A percentile compares a stretch with the other conserved stretches of the same genome.
These are phyloP conservation scores for Nakaseomyces delphensis DNA, from an alignment of 1,139 yeast genomes.

Conservation along the genomic window DNA sequence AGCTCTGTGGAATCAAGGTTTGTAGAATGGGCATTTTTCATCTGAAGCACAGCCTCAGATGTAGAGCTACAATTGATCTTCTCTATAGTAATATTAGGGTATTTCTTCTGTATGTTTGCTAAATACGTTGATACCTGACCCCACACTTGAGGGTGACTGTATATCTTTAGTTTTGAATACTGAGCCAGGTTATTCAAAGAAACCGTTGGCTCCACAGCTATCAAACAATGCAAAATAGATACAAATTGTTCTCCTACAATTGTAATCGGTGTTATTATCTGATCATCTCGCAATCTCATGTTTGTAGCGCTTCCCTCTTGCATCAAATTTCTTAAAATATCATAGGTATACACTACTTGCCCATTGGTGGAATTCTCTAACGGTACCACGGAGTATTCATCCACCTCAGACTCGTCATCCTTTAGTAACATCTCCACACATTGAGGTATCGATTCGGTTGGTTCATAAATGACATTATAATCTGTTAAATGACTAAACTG, in stretches of 20 bases:
- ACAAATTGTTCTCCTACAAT: constrained; percentile 78
- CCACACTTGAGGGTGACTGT: constrained; percentile 98
- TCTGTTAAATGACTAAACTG: constrained; percentile 43
- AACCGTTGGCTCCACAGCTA: constrained; percentile 34
- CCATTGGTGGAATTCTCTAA: constrained; percentile 94
- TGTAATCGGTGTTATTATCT: constrained; percentile 4
- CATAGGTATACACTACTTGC: constrained; percentile 79
- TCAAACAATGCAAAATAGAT: constrained; percentile 67
- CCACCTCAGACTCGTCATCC: constrained; percentile 32
- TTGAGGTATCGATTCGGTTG: constrained; percentile 44
- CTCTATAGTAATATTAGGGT: constrained; percentile 30
- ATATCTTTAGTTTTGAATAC: constrained; percentile 45
- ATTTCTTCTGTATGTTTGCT: constrained; percentile 39
- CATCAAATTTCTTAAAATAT: constrained; percentile 64
- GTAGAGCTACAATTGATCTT: constrained; percentile 68
- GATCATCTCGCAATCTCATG: constrained; percentile 1
- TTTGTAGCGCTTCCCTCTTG: constrained; percentile 10
- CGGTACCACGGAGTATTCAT: constrained; percentile 77
- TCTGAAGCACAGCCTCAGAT: constrained; percentile 66
- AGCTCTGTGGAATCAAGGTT: constrained; percentile 25
- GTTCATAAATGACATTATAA: constrained; percentile 22
- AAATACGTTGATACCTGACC: constrained; percentile 70
- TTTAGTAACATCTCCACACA: constrained; percentile 49
- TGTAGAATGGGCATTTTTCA: constrained; percentile 15
- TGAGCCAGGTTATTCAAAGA: constrained; percentile 28